Percentiles rank a stretch among this genome's conserved stretches.
Conservation (phyloP, 129 eudicot species). For the Solidago caesia region DNA sequence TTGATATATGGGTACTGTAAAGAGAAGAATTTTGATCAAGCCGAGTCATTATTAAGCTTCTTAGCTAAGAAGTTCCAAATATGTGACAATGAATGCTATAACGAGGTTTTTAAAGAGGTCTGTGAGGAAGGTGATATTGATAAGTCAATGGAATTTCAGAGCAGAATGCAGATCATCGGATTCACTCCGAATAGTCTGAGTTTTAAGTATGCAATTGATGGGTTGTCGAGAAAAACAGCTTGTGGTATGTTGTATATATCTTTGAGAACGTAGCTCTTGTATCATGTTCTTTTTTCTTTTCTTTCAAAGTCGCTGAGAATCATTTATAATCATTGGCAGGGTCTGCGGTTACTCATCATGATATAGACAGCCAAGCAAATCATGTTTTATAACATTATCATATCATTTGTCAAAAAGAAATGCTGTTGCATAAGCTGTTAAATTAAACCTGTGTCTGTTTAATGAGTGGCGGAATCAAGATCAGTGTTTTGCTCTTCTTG, state of each 20-base stretch:
- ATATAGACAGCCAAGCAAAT: neutral
- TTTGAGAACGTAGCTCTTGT: neutral
- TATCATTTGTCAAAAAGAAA: neutral
- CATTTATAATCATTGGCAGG: neutral
- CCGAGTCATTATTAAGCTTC: conserved; percentile 45
- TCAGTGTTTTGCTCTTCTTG: conserved; percentile 3
- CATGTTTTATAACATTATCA: neutral
- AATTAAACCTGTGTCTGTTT: too few relatives aligned
- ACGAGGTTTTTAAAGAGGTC: conserved; percentile 44
- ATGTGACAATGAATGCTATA: conserved; percentile 59
- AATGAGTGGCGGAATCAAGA: conserved; percentile 2
- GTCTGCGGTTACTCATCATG: neutral
- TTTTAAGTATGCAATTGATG: conserved; percentile 59
- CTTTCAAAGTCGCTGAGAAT: conserved; percentile 1
- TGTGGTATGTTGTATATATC: conserved; percentile 6
- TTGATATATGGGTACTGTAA: conserved; percentile 55
- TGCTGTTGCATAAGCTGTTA: neutral
- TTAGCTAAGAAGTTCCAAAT: conserved; percentile 53
- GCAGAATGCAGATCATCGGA: conserved; percentile 62
- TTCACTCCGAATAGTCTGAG: conserved; percentile 57
- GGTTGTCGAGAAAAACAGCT: conserved; percentile 40
- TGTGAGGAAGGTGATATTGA: conserved; percentile 53
- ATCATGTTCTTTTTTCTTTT: neutral
- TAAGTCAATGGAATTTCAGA: conserved; percentile 57
- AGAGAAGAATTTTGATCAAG: conserved; percentile 50